Percentiles rank a stretch among this genome's conserved stretches.
These are phyloP conservation scores for Crithidia fasciculata DNA, from an alignment of 208 protist species.

Conservation along the genomic window DNA sequence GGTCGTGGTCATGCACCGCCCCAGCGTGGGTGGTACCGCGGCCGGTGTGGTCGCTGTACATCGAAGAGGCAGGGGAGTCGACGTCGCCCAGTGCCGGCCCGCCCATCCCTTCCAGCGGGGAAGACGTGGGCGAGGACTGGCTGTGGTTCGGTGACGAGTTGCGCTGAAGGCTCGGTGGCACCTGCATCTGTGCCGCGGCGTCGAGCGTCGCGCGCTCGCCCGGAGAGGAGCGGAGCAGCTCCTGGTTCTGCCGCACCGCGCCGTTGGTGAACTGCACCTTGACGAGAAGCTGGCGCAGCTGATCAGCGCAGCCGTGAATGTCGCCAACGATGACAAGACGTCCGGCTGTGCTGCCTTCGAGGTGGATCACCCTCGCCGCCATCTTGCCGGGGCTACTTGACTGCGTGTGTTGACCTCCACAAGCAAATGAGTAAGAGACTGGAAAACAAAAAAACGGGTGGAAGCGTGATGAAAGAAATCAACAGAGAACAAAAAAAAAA, in stretches of 20 bases:
- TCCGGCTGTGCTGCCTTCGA: slow-evolving; percentile 30
- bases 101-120: background rate
- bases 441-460: background rate
- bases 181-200: background rate
- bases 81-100: slow-evolving; percentile 4
- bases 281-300: slow-evolving; percentile 54
- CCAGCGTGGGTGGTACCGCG: background rate
- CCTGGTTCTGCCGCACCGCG: slow-evolving; percentile 12
- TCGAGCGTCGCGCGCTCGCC: background rate
- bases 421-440: too few relatives aligned
- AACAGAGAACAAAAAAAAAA: slow-evolving; percentile 22
- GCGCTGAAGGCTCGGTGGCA: background rate
- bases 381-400: background rate
- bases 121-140: slow-evolving; percentile 3
- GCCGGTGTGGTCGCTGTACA: background rate
- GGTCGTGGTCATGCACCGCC: background rate
- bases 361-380: slow-evolving; percentile 25
- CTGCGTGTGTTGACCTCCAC: background rate
- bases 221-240: slow-evolving; percentile 20
- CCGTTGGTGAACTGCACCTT: slow-evolving; percentile 53
- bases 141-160: background rate
- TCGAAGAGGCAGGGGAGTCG: slow-evolving; percentile 8
- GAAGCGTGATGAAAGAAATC: background rate
- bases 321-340: slow-evolving; percentile 78
- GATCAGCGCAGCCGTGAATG: slow-evolving; percentile 73